Conservation (phyloP, 441 rosid genomes). For the Pelargonium citronellum region DNA sequence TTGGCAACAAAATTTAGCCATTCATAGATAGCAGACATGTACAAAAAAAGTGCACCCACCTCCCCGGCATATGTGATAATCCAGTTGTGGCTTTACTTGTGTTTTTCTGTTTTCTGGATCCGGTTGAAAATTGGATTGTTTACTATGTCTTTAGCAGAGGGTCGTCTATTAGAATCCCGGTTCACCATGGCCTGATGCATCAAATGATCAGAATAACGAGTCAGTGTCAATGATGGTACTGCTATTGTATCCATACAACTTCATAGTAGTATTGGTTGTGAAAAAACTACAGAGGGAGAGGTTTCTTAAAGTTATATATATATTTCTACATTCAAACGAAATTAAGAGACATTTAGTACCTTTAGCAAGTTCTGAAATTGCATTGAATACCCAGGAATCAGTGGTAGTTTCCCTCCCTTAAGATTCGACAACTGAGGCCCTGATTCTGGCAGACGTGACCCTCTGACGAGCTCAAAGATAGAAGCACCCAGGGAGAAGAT, state of each 20-base stretch:
- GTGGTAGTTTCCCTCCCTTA: conserved; percentile 75
- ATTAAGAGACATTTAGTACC: conserved; percentile 36
- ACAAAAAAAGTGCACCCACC: conserved; percentile 2
- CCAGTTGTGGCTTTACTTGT: neutral
- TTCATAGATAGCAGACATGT: neutral
- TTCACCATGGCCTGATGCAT: conserved; percentile 3
- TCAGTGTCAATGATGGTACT: neutral
- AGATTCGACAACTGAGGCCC: conserved; percentile 59
- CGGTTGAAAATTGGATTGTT: neutral
- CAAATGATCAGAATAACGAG: neutral
- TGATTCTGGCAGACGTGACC: conserved; percentile 65
- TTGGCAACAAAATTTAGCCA: neutral
- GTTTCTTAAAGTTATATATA: neutral
- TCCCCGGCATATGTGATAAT: neutral
- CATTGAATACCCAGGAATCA: conserved; percentile 78
- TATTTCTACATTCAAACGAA: neutral
- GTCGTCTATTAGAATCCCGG: neutral
- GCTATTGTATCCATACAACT: neutral
- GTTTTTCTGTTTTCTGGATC: neutral
- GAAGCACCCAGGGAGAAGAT: conserved; percentile 79
- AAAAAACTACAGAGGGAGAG: neutral
- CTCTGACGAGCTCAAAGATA: conserved; percentile 69
- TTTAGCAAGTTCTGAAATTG: conserved; percentile 79
- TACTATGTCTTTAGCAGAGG: neutral
- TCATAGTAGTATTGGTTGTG: neutral